Conservation (phyloP, 1,139 yeast species). For the Pichia terricola region DNA sequence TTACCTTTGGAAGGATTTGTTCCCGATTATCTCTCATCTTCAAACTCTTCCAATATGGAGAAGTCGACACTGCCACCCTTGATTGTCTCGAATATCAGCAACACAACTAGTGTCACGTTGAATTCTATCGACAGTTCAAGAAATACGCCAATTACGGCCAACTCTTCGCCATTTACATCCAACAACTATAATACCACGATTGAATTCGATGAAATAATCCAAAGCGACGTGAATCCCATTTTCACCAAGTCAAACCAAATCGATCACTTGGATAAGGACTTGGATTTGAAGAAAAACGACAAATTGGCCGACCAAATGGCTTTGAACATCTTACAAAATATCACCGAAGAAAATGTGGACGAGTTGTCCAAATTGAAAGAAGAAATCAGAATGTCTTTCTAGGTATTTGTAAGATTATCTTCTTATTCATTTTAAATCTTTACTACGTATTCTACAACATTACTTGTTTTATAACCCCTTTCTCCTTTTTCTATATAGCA, state of each 20-base stretch:
- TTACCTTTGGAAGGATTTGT: not conserved
- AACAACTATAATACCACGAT: not conserved
- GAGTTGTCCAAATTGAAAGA: constrained; percentile 21
- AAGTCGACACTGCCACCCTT: not conserved
- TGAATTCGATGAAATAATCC: constrained; percentile 2
- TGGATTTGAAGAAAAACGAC: constrained; percentile 20
- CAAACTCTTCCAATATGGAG: not conserved
- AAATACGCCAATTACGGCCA: constrained; percentile 2
- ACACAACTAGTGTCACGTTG: constrained; percentile 1
- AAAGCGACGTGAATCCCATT: constrained; percentile 15
- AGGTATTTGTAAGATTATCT: not conserved
- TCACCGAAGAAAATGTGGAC: constrained; percentile 22
- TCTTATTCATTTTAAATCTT: too few relatives aligned
- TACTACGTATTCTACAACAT: too few relatives aligned
- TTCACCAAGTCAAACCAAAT: constrained; percentile 23
- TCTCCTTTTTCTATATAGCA: not conserved
- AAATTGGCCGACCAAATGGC: constrained; percentile 26
- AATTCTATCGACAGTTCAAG: not conserved
- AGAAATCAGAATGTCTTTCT: constrained; percentile 16
- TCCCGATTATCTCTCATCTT: not conserved
- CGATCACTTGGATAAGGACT: constrained; percentile 22
- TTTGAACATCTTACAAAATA: constrained; percentile 20
- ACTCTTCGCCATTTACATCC: constrained; percentile 4
- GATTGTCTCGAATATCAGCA: not conserved
- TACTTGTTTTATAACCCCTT: too few relatives aligned